Percentiles rank a stretch among this genome's conserved stretches.
phyloP scores from a whole-genome alignment of 305 asterid species.

The Striga hermonthica region DNA sequence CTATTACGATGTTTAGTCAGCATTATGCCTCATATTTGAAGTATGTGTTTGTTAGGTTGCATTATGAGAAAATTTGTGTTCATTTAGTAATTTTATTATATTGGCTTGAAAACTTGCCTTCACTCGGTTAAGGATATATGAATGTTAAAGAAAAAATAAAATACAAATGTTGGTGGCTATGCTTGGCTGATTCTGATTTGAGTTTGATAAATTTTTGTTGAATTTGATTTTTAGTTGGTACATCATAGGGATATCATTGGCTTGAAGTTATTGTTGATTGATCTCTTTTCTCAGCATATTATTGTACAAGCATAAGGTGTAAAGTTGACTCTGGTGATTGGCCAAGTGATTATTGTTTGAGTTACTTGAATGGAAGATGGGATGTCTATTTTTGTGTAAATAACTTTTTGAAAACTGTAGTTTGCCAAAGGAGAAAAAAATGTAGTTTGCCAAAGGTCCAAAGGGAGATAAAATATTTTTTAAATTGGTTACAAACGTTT shows the following conservation, averaged over 20 bases:
- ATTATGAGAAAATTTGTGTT: not conserved
- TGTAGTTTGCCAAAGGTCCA: constrained; percentile 18
- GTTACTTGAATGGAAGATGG: not conserved
- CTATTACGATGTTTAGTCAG: too few relatives aligned
- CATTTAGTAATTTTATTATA: not conserved
- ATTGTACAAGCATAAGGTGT: not conserved
- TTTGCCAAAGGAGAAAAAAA: not conserved
- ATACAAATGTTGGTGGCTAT: not conserved
- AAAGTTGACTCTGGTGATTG: too few relatives aligned
- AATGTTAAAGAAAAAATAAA: too few relatives aligned
- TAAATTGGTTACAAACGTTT: constrained; percentile 67
- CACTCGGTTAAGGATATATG: too few relatives aligned
- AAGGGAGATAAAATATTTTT: constrained; percentile 1
- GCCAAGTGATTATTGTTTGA: not conserved
- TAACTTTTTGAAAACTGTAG: not conserved
- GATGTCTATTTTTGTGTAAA: not conserved
- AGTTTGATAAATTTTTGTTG: constrained; percentile 10
- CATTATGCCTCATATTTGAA: too few relatives aligned
- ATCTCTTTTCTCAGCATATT: not conserved
- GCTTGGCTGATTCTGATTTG: not conserved
- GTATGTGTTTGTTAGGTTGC: not conserved
- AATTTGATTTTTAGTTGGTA: not conserved
- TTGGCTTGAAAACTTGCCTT: not conserved
- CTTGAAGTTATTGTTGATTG: not conserved
- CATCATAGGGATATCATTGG: not conserved